Conservation (phyloP, 495 filamentous ascomycete genomes). For the Penicillium parvum region DNA sequence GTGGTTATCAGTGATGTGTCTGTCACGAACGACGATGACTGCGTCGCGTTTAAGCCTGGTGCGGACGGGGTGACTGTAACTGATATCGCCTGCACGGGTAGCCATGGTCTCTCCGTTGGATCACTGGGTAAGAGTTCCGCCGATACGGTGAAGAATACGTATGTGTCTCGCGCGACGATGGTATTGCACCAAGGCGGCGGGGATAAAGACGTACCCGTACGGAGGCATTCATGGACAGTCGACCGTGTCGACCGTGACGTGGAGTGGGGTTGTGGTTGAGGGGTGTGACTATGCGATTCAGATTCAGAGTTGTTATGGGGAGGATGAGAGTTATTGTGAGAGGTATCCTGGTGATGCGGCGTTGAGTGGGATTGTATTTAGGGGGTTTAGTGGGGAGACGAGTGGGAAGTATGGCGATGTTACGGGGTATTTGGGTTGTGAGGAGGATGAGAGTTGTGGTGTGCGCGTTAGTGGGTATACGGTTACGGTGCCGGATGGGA, state of each 20-base stretch:
- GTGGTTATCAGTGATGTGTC: constrained; percentile 31
- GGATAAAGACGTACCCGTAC: constrained; percentile 42
- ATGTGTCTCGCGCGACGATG: constrained; percentile 36
- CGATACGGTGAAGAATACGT: constrained; percentile 38
- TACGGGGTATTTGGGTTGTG: constrained; percentile 38
- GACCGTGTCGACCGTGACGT: constrained; percentile 42
- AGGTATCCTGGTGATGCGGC: constrained; percentile 31
- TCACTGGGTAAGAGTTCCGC: constrained; percentile 27
- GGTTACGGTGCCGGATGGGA: constrained; percentile 32
- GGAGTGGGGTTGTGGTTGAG: constrained; percentile 30
- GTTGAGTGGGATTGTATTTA: constrained; percentile 32
- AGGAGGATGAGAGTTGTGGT: constrained; percentile 35
- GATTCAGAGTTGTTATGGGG: constrained; percentile 46
- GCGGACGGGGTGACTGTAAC: constrained; percentile 34
- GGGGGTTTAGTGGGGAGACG: constrained; percentile 37
- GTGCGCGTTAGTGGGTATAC: constrained; percentile 29
- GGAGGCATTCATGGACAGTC: constrained; percentile 31
- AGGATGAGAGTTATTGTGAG: constrained; percentile 37
- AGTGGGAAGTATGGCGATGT: constrained; percentile 35
- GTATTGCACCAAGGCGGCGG: constrained; percentile 41
- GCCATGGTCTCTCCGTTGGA: constrained; percentile 41
- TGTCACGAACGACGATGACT: constrained; percentile 45
- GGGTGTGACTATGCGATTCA: constrained; percentile 45
- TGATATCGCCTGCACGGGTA: constrained; percentile 37
- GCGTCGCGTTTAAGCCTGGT: constrained; percentile 44